Evolutionary conservation across 2,329 filamentous ascomycete species (phyloP).

Genomic region (Kalmusia sp.): DNA sequence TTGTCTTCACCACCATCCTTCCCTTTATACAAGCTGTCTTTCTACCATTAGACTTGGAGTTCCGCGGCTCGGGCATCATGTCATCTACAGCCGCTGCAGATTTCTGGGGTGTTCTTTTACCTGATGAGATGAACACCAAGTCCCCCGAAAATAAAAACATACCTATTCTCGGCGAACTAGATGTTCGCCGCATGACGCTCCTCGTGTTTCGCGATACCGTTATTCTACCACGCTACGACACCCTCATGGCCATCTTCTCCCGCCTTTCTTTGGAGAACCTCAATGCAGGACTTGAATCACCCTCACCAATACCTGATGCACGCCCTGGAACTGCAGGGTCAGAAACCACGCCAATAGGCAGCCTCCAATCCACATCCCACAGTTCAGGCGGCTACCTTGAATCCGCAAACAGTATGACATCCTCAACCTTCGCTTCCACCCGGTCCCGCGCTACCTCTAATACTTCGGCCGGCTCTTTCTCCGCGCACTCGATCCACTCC

Average conservation of each 20-base stretch:
- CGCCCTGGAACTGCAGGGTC: slow-evolving; percentile 43
- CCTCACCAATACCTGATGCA: slow-evolving; percentile 32
- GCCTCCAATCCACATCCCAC: slow-evolving; percentile 73
- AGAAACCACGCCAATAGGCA: slow-evolving; percentile 59
- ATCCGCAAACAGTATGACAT: slow-evolving; percentile 63
- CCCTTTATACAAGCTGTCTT: slow-evolving; percentile 97
- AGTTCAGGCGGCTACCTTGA: slow-evolving; percentile 81
- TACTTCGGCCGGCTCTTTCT: slow-evolving; percentile 64
- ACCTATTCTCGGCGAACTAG: slow-evolving; percentile 65
- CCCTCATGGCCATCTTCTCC: slow-evolving; percentile 87
- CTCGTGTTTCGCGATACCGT: slow-evolving; percentile 88
- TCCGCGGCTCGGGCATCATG: slow-evolving; percentile 86
- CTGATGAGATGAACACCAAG: slow-evolving; percentile 55
- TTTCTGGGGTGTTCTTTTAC: slow-evolving; percentile 80
- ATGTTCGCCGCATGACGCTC: slow-evolving; percentile 88
- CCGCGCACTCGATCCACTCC: slow-evolving; percentile 44
- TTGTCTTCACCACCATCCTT: slow-evolving; percentile 87
- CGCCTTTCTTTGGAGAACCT: slow-evolving; percentile 83
- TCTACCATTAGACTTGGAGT: slow-evolving; percentile 89
- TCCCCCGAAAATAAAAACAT: slow-evolving; percentile 51
- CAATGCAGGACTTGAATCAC: slow-evolving; percentile 52
- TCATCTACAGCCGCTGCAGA: slow-evolving; percentile 79
- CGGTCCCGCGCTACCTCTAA: slow-evolving; percentile 87
- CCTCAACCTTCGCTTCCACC: slow-evolving; percentile 52
- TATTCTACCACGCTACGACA: slow-evolving; percentile 87